phyloP scores from a whole-genome alignment of 495 filamentous ascomycete species.

The Trichoderma gamsii region DNA sequence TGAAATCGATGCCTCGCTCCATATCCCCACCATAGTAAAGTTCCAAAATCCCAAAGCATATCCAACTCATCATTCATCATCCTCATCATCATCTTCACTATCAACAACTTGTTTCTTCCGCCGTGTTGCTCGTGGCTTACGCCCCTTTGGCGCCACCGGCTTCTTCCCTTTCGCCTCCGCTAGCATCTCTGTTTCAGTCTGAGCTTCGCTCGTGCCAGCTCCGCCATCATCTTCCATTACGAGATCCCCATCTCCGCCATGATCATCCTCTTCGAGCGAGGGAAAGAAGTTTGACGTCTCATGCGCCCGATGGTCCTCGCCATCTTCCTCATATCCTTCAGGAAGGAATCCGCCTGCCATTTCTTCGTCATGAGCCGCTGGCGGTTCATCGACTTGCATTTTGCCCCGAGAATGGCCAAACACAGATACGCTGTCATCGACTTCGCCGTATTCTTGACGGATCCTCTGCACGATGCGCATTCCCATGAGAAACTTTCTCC shows the following conservation, averaged over 20 bases:
- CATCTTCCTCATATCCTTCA: constrained; percentile 40
- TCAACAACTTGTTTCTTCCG: constrained; percentile 46
- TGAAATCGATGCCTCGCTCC: too few relatives aligned
- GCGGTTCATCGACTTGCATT: constrained; percentile 20
- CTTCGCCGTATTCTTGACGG: constrained; percentile 66
- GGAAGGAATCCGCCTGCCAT: constrained; percentile 52
- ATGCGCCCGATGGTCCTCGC: constrained; percentile 23
- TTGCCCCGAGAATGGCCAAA: constrained; percentile 29
- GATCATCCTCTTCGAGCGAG: constrained; percentile 30
- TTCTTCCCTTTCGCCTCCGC: background rate
- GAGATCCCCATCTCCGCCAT: constrained; percentile 28
- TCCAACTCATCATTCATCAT: background rate
- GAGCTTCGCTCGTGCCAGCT: constrained; percentile 18
- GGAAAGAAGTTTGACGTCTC: constrained; percentile 39
- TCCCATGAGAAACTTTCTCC: constrained; percentile 83
- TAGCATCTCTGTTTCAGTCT: background rate
- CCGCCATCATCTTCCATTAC: constrained; percentile 27
- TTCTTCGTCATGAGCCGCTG: constrained; percentile 33
- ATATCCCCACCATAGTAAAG: too few relatives aligned
- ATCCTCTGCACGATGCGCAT: constrained; percentile 76
- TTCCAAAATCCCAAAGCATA: too few relatives aligned
- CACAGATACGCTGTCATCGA: constrained; percentile 36
- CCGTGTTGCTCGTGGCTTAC: constrained; percentile 36
- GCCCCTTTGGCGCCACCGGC: background rate
- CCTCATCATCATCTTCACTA: background rate